Percentiles rank a stretch among this genome's conserved stretches.
Evolutionary conservation across 1,139 yeast species (phyloP).

Genomic region (Diutina neorugosa): DNA sequence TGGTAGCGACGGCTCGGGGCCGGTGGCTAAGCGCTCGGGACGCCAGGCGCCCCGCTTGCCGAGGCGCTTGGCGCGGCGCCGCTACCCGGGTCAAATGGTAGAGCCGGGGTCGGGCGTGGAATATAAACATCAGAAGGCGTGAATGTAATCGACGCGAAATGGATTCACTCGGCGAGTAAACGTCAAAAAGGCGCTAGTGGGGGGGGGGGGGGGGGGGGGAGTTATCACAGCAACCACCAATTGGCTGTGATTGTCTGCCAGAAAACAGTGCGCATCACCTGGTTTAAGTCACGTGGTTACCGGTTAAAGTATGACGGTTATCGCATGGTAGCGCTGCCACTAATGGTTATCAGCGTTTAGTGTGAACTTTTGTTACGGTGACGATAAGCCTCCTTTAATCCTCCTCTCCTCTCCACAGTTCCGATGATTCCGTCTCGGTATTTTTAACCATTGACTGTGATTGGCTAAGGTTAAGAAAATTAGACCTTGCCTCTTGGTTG

Average conservation of each 20-base stretch:
- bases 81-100: background rate
- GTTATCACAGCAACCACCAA: background rate
- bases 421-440: too few relatives aligned
- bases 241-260: background rate
- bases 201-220: background rate
- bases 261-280: background rate
- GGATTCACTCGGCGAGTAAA: too few relatives aligned
- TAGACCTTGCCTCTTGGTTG: too few relatives aligned
- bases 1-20: constrained; percentile 6
- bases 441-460: too few relatives aligned
- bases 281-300: background rate
- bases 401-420: too few relatives aligned
- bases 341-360: too few relatives aligned
- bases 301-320: background rate
- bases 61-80: background rate
- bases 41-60: background rate
- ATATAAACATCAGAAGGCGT: background rate
- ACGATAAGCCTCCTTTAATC: too few relatives aligned
- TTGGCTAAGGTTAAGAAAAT: too few relatives aligned
- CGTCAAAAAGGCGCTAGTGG: background rate
- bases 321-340: too few relatives aligned
- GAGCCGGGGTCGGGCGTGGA: background rate
- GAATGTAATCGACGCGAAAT: too few relatives aligned
- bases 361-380: too few relatives aligned
- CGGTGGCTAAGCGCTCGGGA: constrained; percentile 1